Percentiles rank a stretch among this genome's conserved stretches.
Evolutionary conservation across 2,329 filamentous ascomycete genomes (phyloP).

Genomic region (Boeremia exigua): DNA sequence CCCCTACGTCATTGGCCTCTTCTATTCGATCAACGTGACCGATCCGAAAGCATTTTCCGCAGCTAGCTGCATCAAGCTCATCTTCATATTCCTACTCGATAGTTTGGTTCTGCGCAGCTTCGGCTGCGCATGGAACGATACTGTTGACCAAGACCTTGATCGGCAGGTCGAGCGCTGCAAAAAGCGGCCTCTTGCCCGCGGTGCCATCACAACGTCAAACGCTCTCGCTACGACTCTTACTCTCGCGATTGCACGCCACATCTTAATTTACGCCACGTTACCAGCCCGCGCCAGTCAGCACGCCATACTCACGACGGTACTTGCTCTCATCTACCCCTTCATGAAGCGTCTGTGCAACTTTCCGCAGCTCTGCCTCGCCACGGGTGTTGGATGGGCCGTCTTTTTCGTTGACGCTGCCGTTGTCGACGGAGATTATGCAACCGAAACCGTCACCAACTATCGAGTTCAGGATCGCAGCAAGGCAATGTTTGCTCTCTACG

Average conservation of each 20-base stretch:
- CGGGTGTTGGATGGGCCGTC: constrained; percentile 25
- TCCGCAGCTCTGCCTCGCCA: constrained; percentile 59
- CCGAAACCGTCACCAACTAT: neutral
- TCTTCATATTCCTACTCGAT: constrained; percentile 55
- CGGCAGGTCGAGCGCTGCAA: constrained; percentile 46
- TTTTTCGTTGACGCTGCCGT: constrained; percentile 1
- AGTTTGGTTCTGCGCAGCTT: constrained; percentile 38
- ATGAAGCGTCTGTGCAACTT: constrained; percentile 61
- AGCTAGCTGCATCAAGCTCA: constrained; percentile 18
- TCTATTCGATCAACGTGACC: constrained; percentile 41
- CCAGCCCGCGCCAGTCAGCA: constrained; percentile 19
- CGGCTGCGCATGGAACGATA: constrained; percentile 62
- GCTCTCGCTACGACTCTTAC: neutral
- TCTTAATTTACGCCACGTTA: neutral
- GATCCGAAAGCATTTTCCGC: constrained; percentile 6
- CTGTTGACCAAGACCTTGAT: constrained; percentile 62
- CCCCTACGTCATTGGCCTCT: constrained; percentile 50
- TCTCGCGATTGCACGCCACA: neutral
- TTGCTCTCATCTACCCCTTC: constrained; percentile 58
- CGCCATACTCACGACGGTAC: constrained; percentile 50
- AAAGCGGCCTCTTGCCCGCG: constrained; percentile 46
- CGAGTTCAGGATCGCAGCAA: neutral
- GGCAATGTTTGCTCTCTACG: constrained; percentile 14
- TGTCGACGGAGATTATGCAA: neutral
- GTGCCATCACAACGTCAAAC: constrained; percentile 55